Base-by-base conservation (phyloP, 2,329 filamentous ascomycete species). In the Fusarium neocosmosporiellum region DNA sequence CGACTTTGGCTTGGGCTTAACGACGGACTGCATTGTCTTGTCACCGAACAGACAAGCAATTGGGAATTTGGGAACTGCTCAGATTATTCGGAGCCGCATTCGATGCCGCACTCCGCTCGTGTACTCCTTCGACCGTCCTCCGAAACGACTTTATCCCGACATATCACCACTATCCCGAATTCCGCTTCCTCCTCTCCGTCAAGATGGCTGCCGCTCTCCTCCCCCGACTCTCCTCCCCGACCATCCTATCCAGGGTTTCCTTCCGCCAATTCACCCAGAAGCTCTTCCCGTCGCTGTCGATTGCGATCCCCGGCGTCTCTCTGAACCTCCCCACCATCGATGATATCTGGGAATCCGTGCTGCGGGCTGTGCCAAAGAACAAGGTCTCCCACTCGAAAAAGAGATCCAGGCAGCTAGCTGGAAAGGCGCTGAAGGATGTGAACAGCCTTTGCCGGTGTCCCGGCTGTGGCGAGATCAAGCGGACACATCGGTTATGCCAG, bases 381-480 rank as follows among this genome's bases (percentile, higher is more conserved):
- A 99, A 98, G 89, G 97, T 95, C 36, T 98, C 96, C 46, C 94
- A 99, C 83, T 94, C 94, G 87, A 98, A 96, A 86, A 98, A 95
- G 88, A 90, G 96, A 77, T 92, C 95, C 80, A 91, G 97, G 78
- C 95, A 97, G 80, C 93, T 98, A 92, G 96, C 95, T 27, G 96
- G 96, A 79, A 99, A 99, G 85, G 96, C 92, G 50, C 84, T 99
- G 77, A 94, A 98, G 85, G 96, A 99, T 81, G 91, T 97, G 66
- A 96, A 93, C 72, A 89, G 90, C 62, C 84, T 99, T 76, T 97
- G 95, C 85, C 94, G 91, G 79, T 99, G 96, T 81, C 93, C 96
- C 1, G 94, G 91, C 16, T 99, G 96, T 78, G 97, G 96, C 57
- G 89, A 93, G 80, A 85, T 91, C 29, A 99, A 99, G 87, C 91